Base-by-base conservation (phyloP, 768 basidiomycete species). In the Porpolomopsis calyptriformis region DNA sequence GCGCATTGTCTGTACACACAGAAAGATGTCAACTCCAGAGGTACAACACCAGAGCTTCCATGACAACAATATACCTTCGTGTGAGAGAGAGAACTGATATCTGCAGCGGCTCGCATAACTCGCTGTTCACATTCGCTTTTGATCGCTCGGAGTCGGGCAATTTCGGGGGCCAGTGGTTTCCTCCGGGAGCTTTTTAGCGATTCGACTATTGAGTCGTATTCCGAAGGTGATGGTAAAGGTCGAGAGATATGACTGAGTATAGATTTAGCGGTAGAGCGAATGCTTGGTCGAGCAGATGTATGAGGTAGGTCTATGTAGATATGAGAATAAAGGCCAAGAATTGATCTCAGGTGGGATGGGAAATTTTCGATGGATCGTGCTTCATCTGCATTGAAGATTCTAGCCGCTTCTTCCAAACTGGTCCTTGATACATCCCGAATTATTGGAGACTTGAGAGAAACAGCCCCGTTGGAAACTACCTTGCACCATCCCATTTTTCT, bases 401-500 rank as follows among this genome's bases (percentile, higher is more conserved):
- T 53, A 41, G 76, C 67, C 0, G 79, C 80, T 25, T 85, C 83
- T 4, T 72, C 66, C 24, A 81, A 67, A 23, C 82, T 73, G 10
- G 89, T 87, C 38, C 80, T 78, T 49, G 22, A 50, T 48, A n/a
- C n/a, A 46, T 43, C 40, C 23, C 14, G 27, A 19, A 24, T 34
- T 27, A 22, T 18, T 56, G 52, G 45, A 38, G 25, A 27, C 2
- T 14, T 44, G 4, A 22, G n/a, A 12, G 5, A 1, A 18, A 20
- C 2, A 10, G 31, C n/a, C 38, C 6, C 24, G 12, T 19, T 43
- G 9, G 38, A 16, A 46, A 55, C 16, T 53, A 78, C 77, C 76
- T 73, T 29, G 90, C 80, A 9, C 96, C 96, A 35, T 94, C 88
- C 96, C 96, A 99, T 53, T 86, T 79, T 58, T 91, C 90, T 54